Conservation (phyloP, 2,329 filamentous ascomycete genomes). For the Phaeophleospora eucalypticola region DNA sequence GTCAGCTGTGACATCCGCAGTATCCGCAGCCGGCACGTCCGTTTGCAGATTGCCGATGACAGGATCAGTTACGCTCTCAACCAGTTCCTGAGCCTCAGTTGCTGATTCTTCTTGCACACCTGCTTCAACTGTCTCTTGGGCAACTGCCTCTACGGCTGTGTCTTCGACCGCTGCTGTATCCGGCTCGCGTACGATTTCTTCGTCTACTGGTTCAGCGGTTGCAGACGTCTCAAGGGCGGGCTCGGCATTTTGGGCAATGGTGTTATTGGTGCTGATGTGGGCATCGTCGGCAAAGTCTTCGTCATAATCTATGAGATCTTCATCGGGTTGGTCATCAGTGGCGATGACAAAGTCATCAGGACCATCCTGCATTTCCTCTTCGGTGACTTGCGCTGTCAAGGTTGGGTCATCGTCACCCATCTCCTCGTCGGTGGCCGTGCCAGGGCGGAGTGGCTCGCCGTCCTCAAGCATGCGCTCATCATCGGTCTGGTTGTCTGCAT, state of each 20-base stretch:
- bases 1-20: neutral
- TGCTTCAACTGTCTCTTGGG: neutral
- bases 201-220: slow-evolving; percentile 8
- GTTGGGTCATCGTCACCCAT: slow-evolving; percentile 30
- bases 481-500: slow-evolving; percentile 36
- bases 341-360: slow-evolving; percentile 9
- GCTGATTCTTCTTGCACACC: neutral
- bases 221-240: slow-evolving; percentile 2
- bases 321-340: slow-evolving; percentile 20
- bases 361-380: slow-evolving; percentile 33
- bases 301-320: slow-evolving; percentile 37
- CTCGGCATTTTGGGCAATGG: slow-evolving; percentile 5
- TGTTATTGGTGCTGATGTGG: neutral
- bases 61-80: neutral
- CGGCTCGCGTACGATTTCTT: slow-evolving; percentile 18
- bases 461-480: slow-evolving; percentile 58
- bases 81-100: neutral
- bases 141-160: neutral
- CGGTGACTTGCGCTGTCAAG: slow-evolving; percentile 23
- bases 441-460: slow-evolving; percentile 39
- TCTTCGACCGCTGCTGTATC: slow-evolving; percentile 8
- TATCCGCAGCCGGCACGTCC: neutral
- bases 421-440: slow-evolving; percentile 32
- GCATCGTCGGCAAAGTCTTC: slow-evolving; percentile 21
- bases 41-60: neutral